These are phyloP conservation scores for Noccaea bulbosa DNA, from an alignment of 345 rosid genomes.

Conservation along the genomic window DNA sequence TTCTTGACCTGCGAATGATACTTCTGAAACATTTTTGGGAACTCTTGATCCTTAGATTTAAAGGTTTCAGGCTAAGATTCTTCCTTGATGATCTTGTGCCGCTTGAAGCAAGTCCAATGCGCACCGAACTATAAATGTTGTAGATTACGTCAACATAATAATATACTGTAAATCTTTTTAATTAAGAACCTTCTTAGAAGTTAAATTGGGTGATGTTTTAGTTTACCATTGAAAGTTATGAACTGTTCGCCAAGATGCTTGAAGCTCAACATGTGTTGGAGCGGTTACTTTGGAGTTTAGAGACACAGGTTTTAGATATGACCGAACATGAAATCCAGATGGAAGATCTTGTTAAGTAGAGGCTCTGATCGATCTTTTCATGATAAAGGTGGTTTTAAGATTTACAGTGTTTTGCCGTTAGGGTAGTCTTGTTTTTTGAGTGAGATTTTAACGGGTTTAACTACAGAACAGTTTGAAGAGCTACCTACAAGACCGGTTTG, in stretches of 20 bases:
- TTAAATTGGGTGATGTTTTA: background rate
- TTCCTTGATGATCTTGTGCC: background rate
- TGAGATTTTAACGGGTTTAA: background rate
- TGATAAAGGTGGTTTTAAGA: too few species aligned
- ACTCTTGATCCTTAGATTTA: constrained; percentile 7
- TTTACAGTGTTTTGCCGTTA: background rate
- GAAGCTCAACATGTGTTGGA: too few species aligned
- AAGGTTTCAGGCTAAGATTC: constrained; percentile 7
- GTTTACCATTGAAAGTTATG: background rate
- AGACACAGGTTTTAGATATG: background rate
- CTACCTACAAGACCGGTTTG: background rate
- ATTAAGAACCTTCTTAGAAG: too few species aligned
- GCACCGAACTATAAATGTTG: too few species aligned
- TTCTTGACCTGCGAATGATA: background rate
- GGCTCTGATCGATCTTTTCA: background rate
- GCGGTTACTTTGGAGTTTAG: background rate
- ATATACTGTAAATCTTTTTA: too few species aligned
- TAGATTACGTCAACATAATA: background rate
- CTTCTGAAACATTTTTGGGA: background rate
- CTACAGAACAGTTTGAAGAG: background rate
- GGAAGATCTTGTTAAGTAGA: constrained; percentile 1
- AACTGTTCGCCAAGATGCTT: too few species aligned
- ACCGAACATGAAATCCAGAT: background rate
- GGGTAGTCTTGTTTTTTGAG: background rate
- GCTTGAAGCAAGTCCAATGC: constrained; percentile 4